A percentile compares a stretch with the other conserved stretches of the same genome.
Evolutionary conservation across 768 basidiomycete genomes (phyloP).

Genomic region (Lactarius vividus): DNA sequence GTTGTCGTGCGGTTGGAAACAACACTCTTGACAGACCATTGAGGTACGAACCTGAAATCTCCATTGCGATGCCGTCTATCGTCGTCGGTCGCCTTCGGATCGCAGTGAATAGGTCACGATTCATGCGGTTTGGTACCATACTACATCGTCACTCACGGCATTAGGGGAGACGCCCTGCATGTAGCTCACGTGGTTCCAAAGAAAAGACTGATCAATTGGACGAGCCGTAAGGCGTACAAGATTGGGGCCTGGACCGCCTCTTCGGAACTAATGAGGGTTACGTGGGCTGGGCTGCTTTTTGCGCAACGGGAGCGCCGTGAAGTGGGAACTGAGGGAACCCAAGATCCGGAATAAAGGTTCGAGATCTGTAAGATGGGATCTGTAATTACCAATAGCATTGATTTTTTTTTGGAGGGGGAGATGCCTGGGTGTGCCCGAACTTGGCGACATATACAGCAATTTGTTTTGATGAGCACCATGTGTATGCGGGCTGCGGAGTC

Average conservation of each 20-base stretch:
- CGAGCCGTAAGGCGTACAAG: neutral
- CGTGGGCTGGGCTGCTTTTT: neutral
- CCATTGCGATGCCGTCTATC: neutral
- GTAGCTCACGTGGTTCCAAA: neutral
- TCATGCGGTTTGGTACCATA: neutral
- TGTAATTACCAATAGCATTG: neutral
- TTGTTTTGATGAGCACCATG: neutral
- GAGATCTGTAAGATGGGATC: constrained; percentile 6
- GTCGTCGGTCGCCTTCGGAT: neutral
- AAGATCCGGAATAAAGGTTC: constrained; percentile 14
- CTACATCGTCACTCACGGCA: neutral
- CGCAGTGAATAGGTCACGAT: neutral
- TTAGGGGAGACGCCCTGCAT: neutral
- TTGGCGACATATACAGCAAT: neutral
- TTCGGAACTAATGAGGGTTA: neutral
- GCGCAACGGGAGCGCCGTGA: neutral
- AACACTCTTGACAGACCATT: neutral
- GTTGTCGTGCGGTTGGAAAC: neutral
- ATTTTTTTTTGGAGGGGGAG: neutral
- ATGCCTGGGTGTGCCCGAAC: neutral
- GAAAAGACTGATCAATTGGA: neutral
- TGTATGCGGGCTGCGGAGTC: constrained; percentile 11
- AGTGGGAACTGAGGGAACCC: constrained; percentile 2
- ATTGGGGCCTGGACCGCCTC: neutral
- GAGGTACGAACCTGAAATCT: neutral